These are phyloP conservation scores for Metschnikowia aberdeeniae DNA, from an alignment of 805 yeast species.

Conservation along the genomic window DNA sequence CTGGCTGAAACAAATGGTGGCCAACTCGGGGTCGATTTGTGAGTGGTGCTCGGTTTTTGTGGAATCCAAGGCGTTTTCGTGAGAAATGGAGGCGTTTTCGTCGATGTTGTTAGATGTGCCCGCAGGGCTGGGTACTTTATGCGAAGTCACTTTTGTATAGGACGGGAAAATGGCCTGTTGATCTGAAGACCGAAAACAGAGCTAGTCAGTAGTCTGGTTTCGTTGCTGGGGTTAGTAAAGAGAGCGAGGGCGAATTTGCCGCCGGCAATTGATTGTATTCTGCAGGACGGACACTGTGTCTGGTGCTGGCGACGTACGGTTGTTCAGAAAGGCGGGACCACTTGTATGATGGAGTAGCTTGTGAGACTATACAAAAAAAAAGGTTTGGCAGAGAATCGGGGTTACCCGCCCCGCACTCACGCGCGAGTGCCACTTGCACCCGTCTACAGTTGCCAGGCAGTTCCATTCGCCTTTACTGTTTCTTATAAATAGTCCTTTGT, in stretches of 20 bases:
- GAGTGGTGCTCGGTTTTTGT: neutral
- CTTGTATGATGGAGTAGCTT: slow-evolving; percentile 6
- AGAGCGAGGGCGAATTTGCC: neutral
- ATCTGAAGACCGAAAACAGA: slow-evolving; percentile 20
- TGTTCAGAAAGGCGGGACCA: slow-evolving; percentile 6
- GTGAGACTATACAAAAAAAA: slow-evolving; percentile 8
- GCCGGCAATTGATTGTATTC: neutral
- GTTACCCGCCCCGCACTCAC: slow-evolving; percentile 11
- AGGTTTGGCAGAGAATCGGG: slow-evolving; percentile 12
- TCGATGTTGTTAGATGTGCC: slow-evolving; percentile 25
- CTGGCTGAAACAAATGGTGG: slow-evolving; percentile 47
- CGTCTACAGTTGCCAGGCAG: too few species aligned
- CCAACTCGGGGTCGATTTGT: slow-evolving; percentile 15
- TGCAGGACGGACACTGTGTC: neutral
- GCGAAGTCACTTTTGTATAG: slow-evolving; percentile 31
- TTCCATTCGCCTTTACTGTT: too few species aligned
- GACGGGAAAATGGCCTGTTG: slow-evolving; percentile 1
- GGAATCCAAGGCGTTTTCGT: slow-evolving; percentile 11
- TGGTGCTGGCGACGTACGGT: neutral
- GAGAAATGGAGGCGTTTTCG: slow-evolving; percentile 7
- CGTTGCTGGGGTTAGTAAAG: slow-evolving; percentile 4
- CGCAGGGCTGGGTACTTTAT: slow-evolving; percentile 33
- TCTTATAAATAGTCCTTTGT: too few species aligned
- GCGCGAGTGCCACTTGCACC: too few species aligned
- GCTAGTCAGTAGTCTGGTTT: slow-evolving; percentile 40